Conservation (phyloP, 2,329 filamentous ascomycete species). For the Fulvia fulva region DNA sequence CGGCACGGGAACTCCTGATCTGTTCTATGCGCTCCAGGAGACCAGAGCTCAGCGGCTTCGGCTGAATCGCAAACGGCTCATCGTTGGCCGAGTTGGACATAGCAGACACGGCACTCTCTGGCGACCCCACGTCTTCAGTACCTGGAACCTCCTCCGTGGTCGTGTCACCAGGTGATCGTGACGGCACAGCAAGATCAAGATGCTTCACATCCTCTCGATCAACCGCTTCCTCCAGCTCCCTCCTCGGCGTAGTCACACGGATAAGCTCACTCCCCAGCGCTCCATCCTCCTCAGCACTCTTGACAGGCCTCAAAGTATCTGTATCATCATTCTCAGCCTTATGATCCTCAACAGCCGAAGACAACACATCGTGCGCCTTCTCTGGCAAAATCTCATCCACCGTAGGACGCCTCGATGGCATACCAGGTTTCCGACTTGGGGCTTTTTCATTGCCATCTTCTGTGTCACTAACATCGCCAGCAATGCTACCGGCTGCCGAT, state of each 20-base stretch:
- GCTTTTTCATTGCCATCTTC: slow-evolving; percentile 59
- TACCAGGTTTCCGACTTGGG: slow-evolving; percentile 20
- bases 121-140: not conserved
- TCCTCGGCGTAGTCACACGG: slow-evolving; percentile 25
- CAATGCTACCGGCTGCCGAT: slow-evolving; percentile 9
- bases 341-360: slow-evolving; percentile 63
- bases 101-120: not conserved
- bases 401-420: slow-evolving; percentile 38
- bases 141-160: not conserved
- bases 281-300: slow-evolving; percentile 13
- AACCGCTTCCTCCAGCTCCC: slow-evolving; percentile 31
- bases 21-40: slow-evolving; percentile 37
- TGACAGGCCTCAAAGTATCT: slow-evolving; percentile 16
- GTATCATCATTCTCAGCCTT: slow-evolving; percentile 22
- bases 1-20: slow-evolving; percentile 31
- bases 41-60: slow-evolving; percentile 34
- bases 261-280: slow-evolving; percentile 16
- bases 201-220: slow-evolving; percentile 56
- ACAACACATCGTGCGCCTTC: slow-evolving; percentile 60
- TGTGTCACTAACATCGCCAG: slow-evolving; percentile 42
- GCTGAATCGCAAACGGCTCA: slow-evolving; percentile 31
- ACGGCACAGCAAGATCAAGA: slow-evolving; percentile 57
- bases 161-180: slow-evolving; percentile 23
- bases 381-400: slow-evolving; percentile 49
- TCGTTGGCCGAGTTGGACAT: slow-evolving; percentile 1